Percentiles rank a stretch among this genome's conserved stretches.
These are phyloP conservation scores for Juglanconis oblonga DNA, from an alignment of 2,329 filamentous ascomycete species.

Conservation along the genomic window DNA sequence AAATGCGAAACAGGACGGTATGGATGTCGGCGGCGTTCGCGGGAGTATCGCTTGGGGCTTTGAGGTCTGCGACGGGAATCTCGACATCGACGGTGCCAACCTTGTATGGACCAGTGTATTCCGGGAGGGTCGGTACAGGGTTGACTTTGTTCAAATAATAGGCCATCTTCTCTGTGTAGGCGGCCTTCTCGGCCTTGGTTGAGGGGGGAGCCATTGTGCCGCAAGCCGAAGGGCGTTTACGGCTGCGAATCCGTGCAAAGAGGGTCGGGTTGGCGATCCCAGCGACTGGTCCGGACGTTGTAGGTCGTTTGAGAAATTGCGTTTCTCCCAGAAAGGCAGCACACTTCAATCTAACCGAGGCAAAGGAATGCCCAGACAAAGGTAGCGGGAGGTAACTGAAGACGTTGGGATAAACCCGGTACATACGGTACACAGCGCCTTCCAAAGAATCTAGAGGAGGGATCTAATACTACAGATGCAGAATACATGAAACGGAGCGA, in stretches of 20 bases:
- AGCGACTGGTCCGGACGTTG: background rate
- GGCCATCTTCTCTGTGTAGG: conserved; percentile 34
- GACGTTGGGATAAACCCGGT: too few species aligned
- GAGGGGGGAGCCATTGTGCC: conserved; percentile 9
- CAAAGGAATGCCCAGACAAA: too few species aligned
- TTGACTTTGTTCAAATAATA: conserved; percentile 55
- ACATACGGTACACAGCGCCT: too few species aligned
- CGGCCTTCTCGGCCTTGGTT: conserved; percentile 9
- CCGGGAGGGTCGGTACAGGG: conserved; percentile 69
- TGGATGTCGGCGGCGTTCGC: conserved; percentile 56
- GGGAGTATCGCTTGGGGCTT: conserved; percentile 51
- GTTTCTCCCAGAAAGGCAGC: background rate
- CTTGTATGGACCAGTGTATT: conserved; percentile 73
- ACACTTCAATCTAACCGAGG: background rate
- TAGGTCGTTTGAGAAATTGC: background rate
- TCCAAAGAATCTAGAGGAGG: background rate
- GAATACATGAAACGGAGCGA: background rate
- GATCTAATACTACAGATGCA: background rate
- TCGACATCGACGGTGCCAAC: conserved; percentile 81
- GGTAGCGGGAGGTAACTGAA: too few species aligned
- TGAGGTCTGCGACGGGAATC: conserved; percentile 62
- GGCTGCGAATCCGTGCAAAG: background rate
- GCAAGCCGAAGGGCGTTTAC: background rate
- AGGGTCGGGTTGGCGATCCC: background rate
- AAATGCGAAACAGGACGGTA: conserved; percentile 78